Conservation (phyloP, 345 rosid species). For the Firmiana major region DNA sequence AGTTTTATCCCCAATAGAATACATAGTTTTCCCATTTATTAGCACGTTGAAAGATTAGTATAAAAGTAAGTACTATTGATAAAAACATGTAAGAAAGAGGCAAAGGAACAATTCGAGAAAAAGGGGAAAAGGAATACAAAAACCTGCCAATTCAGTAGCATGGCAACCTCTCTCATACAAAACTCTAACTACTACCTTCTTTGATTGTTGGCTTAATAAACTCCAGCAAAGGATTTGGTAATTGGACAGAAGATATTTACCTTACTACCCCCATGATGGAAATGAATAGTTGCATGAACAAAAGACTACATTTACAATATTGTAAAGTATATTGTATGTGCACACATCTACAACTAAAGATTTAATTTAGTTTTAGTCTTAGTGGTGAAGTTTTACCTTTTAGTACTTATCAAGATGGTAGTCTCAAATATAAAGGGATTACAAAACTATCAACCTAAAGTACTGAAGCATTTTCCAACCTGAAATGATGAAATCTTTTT, state of each 20-base stretch:
- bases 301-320: background rate
- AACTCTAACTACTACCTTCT: too few species aligned
- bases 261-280: background rate
- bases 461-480: background rate
- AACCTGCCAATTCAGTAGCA: too few species aligned
- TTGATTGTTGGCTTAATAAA: too few species aligned
- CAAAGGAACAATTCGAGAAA: conserved; percentile 4
- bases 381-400: background rate
- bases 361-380: background rate
- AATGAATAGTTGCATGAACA: background rate
- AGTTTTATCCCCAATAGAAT: background rate
- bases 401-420: background rate
- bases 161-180: too few species aligned
- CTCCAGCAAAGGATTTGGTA: background rate
- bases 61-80: background rate
- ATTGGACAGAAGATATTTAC: background rate
- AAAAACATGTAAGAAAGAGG: background rate
- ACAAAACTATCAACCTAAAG: background rate
- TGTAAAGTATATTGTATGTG: background rate
- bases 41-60: too few species aligned
- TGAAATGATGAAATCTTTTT: background rate
- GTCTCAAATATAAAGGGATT: background rate
- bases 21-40: background rate
- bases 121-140: too few species aligned
- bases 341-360: background rate